Conservation (phyloP, 2,329 filamentous ascomycete species). For the Periconia sp. region DNA sequence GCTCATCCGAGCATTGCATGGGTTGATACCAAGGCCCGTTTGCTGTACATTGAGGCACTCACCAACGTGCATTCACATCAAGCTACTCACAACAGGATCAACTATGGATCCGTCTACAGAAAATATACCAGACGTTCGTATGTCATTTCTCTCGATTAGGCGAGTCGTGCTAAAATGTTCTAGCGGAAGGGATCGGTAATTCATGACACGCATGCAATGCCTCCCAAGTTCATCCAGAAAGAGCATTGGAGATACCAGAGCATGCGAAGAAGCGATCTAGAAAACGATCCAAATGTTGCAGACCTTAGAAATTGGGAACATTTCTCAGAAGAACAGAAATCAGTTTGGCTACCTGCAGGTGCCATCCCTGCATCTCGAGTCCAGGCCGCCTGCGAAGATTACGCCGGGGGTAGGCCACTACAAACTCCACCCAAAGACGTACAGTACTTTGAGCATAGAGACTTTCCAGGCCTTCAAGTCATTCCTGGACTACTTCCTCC, state of each 20-base stretch:
- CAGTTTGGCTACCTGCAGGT: slow-evolving; percentile 35
- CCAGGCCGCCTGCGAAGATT: slow-evolving; percentile 36
- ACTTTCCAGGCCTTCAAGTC: slow-evolving; percentile 69
- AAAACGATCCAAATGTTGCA: slow-evolving; percentile 55
- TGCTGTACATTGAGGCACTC: not conserved
- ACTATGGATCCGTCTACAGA: slow-evolving; percentile 33
- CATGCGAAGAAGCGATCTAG: slow-evolving; percentile 59
- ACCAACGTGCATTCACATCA: not conserved
- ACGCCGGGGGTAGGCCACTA: slow-evolving; percentile 35
- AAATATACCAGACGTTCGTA: slow-evolving; percentile 39
- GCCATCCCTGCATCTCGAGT: slow-evolving; percentile 35
- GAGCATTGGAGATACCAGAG: slow-evolving; percentile 63
- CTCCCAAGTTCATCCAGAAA: slow-evolving; percentile 42
- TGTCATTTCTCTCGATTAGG: slow-evolving; percentile 24
- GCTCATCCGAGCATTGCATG: not conserved
- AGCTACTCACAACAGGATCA: not conserved
- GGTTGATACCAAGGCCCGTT: not conserved
- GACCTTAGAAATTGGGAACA: slow-evolving; percentile 40
- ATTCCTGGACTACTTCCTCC: slow-evolving; percentile 76
- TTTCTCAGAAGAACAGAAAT: slow-evolving; percentile 42
- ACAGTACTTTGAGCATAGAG: slow-evolving; percentile 42
- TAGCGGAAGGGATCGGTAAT: slow-evolving; percentile 33
- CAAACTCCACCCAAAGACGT: slow-evolving; percentile 28
- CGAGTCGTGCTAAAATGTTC: slow-evolving; percentile 27
- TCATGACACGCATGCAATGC: slow-evolving; percentile 44